Percentiles rank a stretch among this genome's conserved stretches.
These are phyloP conservation scores for Raphidocelis subcapitata DNA, from an alignment of 139 green algal genomes.

Conservation along the genomic window DNA sequence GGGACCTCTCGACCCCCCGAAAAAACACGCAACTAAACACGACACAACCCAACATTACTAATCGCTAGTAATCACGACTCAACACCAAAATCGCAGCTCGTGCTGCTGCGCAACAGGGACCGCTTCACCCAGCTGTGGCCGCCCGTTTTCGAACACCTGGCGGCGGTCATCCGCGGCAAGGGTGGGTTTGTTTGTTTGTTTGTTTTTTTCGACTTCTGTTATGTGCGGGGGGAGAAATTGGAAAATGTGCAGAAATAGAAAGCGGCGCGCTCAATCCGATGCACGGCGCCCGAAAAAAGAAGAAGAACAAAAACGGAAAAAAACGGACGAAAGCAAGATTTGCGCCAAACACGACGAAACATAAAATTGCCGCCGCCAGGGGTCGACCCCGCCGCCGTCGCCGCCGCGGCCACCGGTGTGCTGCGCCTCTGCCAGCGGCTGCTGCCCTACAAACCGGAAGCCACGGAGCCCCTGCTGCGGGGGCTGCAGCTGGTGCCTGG, in stretches of 20 bases:
- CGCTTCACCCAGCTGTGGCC: constrained; percentile 83
- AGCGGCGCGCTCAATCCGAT: neutral
- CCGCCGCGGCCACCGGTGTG: constrained; percentile 83
- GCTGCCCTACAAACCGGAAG: constrained; percentile 89
- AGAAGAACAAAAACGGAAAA: neutral
- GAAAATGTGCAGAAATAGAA: too few species aligned
- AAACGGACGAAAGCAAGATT: neutral
- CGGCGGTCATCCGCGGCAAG: constrained; percentile 30
- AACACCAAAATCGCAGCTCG: constrained; percentile 16
- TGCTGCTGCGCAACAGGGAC: constrained; percentile 91
- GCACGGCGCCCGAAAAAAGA: too few species aligned
- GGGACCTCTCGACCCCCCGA: too few species aligned
- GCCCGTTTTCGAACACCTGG: constrained; percentile 76
- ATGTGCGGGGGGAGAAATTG: too few species aligned
- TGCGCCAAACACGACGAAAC: neutral
- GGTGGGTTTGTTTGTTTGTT: neutral
- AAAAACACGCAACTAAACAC: too few species aligned
- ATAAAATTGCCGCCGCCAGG: neutral
- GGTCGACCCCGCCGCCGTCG: constrained; percentile 55
- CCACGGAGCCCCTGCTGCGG: constrained; percentile 80
- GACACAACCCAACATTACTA: too few species aligned
- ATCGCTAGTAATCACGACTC: too few species aligned
- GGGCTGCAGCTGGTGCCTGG: constrained; percentile 73
- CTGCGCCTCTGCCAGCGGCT: constrained; percentile 86
- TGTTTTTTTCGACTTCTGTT: too few species aligned